Evolutionary conservation across 2,329 filamentous ascomycete genomes (phyloP).

Genomic region (Xylaria sp.): DNA sequence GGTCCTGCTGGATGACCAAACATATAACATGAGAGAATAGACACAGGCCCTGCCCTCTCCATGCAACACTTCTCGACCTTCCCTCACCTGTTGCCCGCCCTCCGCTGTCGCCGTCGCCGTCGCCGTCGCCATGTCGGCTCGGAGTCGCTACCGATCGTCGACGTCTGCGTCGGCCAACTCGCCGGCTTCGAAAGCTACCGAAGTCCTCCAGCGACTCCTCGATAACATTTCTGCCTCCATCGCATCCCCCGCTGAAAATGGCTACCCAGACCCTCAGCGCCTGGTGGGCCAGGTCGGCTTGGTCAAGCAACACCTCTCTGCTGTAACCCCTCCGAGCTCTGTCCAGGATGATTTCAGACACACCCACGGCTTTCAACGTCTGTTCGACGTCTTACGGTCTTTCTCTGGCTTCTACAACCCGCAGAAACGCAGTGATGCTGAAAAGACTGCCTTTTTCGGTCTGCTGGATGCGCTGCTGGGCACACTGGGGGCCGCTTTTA

Average conservation of each 20-base stretch:
- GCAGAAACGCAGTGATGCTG: slow-evolving; percentile 67
- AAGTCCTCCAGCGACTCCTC: slow-evolving; percentile 67
- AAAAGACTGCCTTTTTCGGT: slow-evolving; percentile 74
- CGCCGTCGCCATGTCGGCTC: slow-evolving; percentile 60
- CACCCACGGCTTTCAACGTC: slow-evolving; percentile 78
- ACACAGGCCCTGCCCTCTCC: slow-evolving; percentile 19
- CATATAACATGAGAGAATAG: slow-evolving; percentile 46
- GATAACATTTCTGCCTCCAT: slow-evolving; percentile 57
- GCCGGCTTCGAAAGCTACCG: slow-evolving; percentile 68
- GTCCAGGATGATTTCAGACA: slow-evolving; percentile 86
- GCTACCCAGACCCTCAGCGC: slow-evolving; percentile 61
- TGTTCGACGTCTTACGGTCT: slow-evolving; percentile 75
- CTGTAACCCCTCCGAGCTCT: slow-evolving; percentile 58
- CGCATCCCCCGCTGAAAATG: slow-evolving; percentile 49
- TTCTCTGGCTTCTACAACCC: slow-evolving; percentile 82
- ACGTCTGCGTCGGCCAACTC: slow-evolving; percentile 69
- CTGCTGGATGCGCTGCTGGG: slow-evolving; percentile 78
- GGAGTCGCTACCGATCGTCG: slow-evolving; percentile 71
- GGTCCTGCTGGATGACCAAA: slow-evolving; percentile 43
- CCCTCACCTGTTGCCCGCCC: not conserved
- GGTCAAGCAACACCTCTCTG: slow-evolving; percentile 72
- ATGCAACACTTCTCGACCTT: slow-evolving; percentile 32
- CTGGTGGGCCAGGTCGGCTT: slow-evolving; percentile 69
- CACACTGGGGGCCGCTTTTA: slow-evolving; percentile 79
- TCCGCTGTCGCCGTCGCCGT: not conserved